These are phyloP conservation scores for Aquilaria malaccensis DNA, from an alignment of 345 rosid genomes.

Conservation along the genomic window DNA sequence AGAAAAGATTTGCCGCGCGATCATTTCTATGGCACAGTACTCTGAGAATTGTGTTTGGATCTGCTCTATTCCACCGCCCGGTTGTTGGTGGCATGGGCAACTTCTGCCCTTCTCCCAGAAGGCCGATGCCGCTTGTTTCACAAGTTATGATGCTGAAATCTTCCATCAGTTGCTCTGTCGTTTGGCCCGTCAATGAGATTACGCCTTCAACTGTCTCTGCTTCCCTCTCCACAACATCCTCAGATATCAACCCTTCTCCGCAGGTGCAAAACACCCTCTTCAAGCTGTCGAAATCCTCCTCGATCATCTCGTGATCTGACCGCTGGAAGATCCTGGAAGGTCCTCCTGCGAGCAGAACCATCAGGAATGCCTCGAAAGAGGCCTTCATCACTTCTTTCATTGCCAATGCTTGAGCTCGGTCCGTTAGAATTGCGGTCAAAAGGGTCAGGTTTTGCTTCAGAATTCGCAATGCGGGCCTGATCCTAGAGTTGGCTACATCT, in stretches of 20 bases:
- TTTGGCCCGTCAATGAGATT: slow-evolving; percentile 56
- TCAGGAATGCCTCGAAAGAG: slow-evolving; percentile 68
- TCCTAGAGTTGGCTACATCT: slow-evolving; percentile 52
- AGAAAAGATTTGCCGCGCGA: slow-evolving; percentile 50
- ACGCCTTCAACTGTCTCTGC: slow-evolving; percentile 76
- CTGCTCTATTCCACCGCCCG: slow-evolving; percentile 67
- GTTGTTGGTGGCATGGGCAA: slow-evolving; percentile 78
- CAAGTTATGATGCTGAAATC: slow-evolving; percentile 59
- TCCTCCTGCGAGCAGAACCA: slow-evolving; percentile 87
- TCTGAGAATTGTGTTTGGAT: slow-evolving; percentile 76
- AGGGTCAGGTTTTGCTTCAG: slow-evolving; percentile 76
- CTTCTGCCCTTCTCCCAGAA: slow-evolving; percentile 43
- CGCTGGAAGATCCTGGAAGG: slow-evolving; percentile 42
- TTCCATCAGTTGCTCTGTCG: slow-evolving; percentile 74
- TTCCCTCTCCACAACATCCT: slow-evolving; percentile 59
- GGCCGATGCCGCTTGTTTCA: slow-evolving; percentile 47
- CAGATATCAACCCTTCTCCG: slow-evolving; percentile 68
- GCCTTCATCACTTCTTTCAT: slow-evolving; percentile 78
- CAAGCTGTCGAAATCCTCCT: slow-evolving; percentile 66
- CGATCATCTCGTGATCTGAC: slow-evolving; percentile 46
- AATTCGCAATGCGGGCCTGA: slow-evolving; percentile 47
- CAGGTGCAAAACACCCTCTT: slow-evolving; percentile 60
- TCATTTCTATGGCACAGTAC: slow-evolving; percentile 81
- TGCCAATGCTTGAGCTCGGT: slow-evolving; percentile 66
- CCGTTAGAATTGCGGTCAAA: slow-evolving; percentile 58